Conservation (phyloP, 306 rosid species). For the Vigna unguiculata region DNA sequence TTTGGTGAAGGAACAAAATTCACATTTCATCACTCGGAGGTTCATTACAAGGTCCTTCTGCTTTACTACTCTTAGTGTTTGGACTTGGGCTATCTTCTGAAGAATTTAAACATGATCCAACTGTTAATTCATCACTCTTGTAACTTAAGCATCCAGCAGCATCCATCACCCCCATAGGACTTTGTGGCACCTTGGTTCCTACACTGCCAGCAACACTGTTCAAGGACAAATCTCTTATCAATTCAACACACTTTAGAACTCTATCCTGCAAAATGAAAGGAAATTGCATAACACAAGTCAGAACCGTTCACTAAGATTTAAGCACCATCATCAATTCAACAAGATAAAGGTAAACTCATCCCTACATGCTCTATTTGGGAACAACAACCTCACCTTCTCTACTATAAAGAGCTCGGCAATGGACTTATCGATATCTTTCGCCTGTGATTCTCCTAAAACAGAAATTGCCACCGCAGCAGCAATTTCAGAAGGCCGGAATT, state of each 20-base stretch:
- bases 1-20: constrained; percentile 57
- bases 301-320: constrained; percentile 33
- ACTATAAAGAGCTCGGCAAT: constrained; percentile 56
- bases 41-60: constrained; percentile 52
- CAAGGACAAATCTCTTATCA: constrained; percentile 71
- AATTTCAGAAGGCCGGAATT: constrained; percentile 89
- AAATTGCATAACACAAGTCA: constrained; percentile 33
- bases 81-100: constrained; percentile 62
- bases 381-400: constrained; percentile 71
- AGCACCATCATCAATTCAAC: constrained; percentile 35
- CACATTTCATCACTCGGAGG: constrained; percentile 60
- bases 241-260: constrained; percentile 77
- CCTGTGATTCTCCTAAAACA: constrained; percentile 59
- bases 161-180: constrained; percentile 84
- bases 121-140: constrained; percentile 81
- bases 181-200: constrained; percentile 52
- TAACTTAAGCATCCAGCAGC: constrained; percentile 81
- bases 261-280: constrained; percentile 68
- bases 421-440: constrained; percentile 59
- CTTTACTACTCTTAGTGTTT: constrained; percentile 63
- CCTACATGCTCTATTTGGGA: constrained; percentile 15
- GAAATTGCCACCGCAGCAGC: constrained; percentile 87
- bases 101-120: constrained; percentile 78
- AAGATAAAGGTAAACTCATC: constrained; percentile 14
- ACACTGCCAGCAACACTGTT: constrained; percentile 48